phyloP scores from a whole-genome alignment of 495 filamentous ascomycete species.

The Eremomyces bilateralis region DNA sequence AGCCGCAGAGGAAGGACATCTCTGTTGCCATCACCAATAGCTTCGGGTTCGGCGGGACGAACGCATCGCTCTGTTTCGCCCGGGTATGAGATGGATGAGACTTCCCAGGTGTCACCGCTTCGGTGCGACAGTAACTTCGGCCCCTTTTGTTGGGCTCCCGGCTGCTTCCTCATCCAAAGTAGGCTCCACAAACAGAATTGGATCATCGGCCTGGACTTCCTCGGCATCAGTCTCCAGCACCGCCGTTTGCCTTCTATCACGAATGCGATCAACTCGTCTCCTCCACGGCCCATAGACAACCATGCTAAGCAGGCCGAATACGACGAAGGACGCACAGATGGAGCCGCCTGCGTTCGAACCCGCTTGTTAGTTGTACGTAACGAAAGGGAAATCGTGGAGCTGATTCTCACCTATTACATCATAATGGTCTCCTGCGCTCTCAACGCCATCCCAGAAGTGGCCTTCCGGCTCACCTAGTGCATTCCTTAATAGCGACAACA shows the following conservation, averaged over 20 bases:
- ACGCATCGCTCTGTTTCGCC: constrained; percentile 66
- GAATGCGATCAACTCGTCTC: constrained; percentile 28
- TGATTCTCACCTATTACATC: constrained; percentile 47
- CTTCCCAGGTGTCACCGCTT: too few relatives aligned
- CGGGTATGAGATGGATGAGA: too few relatives aligned
- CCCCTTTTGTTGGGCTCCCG: too few relatives aligned
- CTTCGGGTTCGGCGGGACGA: constrained; percentile 96
- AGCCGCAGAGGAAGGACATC: constrained; percentile 45
- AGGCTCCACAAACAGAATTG: background rate
- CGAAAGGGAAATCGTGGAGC: background rate
- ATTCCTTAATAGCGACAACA: constrained; percentile 54
- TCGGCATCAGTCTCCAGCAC: constrained; percentile 2
- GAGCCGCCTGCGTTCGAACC: constrained; percentile 23
- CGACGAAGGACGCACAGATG: constrained; percentile 65
- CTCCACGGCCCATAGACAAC: constrained; percentile 61
- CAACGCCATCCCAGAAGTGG: constrained; percentile 71
- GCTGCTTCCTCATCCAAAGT: too few relatives aligned
- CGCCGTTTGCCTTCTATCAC: constrained; percentile 7
- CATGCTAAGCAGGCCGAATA: constrained; percentile 51
- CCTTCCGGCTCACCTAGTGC: constrained; percentile 53
- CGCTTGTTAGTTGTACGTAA: constrained; percentile 2
- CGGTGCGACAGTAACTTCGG: too few relatives aligned
- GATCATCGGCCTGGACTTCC: background rate
- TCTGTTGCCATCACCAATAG: constrained; percentile 76
- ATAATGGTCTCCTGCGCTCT: constrained; percentile 53